Conservation (phyloP, 2,329 filamentous ascomycete species). For the Hymenoscyphus repandus region DNA sequence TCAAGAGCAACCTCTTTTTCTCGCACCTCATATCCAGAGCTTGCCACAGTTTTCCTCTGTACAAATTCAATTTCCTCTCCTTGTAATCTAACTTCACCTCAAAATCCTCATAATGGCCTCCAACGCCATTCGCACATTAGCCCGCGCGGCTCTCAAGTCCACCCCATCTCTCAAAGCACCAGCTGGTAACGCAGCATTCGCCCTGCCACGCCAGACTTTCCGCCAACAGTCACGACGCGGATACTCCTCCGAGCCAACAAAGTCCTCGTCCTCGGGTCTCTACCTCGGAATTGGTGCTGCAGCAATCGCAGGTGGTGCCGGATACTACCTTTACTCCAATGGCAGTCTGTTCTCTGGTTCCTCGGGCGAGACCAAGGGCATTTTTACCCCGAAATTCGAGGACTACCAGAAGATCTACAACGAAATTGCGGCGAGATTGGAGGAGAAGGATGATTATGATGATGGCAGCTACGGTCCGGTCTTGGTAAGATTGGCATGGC, state of each 20-base stretch:
- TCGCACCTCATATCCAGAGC: neutral
- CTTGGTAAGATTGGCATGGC: slow-evolving; percentile 86
- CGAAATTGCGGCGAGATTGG: slow-evolving; percentile 70
- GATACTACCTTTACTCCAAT: slow-evolving; percentile 59
- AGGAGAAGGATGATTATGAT: slow-evolving; percentile 92
- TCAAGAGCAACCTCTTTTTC: neutral
- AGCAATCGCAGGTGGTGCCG: slow-evolving; percentile 56
- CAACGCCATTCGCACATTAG: slow-evolving; percentile 32
- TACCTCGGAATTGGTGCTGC: slow-evolving; percentile 55
- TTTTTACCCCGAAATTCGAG: slow-evolving; percentile 69
- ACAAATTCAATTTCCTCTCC: too few species aligned
- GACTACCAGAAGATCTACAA: slow-evolving; percentile 97
- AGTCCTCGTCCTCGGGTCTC: slow-evolving; percentile 45
- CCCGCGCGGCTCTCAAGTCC: slow-evolving; percentile 33
- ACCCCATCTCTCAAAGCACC: slow-evolving; percentile 46
- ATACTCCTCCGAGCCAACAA: slow-evolving; percentile 73
- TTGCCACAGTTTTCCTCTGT: neutral
- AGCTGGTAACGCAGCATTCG: slow-evolving; percentile 52
- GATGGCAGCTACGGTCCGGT: slow-evolving; percentile 95
- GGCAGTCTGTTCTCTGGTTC: slow-evolving; percentile 32
- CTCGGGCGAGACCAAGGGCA: slow-evolving; percentile 39
- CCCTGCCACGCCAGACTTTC: slow-evolving; percentile 61
- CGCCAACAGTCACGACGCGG: slow-evolving; percentile 70
- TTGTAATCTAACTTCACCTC: neutral
- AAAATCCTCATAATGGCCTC: slow-evolving; percentile 32